Percentiles rank a stretch among this genome's conserved stretches.
Conservation (phyloP, 495 filamentous ascomycete species). For the Aspergillus nidulans region DNA sequence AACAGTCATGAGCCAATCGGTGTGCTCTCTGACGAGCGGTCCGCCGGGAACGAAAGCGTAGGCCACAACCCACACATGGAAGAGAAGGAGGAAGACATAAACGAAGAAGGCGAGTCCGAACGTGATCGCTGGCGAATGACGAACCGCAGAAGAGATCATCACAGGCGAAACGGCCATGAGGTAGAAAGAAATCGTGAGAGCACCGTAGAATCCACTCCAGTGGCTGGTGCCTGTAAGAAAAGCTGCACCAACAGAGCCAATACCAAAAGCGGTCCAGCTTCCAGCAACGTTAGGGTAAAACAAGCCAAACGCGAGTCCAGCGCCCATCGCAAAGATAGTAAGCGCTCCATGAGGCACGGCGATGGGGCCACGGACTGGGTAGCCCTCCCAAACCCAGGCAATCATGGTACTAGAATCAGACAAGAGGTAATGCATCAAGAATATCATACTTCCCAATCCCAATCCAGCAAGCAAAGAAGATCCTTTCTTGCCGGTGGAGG, state of each 20-base stretch:
- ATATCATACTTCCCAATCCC: constrained; percentile 79
- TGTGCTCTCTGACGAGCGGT: constrained; percentile 86
- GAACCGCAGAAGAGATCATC: constrained; percentile 70
- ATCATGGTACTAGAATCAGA: constrained; percentile 99
- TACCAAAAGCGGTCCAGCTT: constrained; percentile 76
- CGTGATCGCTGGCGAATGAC: constrained; percentile 66
- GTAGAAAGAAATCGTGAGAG: constrained; percentile 68
- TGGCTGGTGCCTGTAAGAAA: constrained; percentile 72
- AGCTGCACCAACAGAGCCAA: constrained; percentile 74
- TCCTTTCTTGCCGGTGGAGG: constrained; percentile 50
- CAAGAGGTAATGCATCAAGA: constrained; percentile 87
- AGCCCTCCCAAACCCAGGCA: constrained; percentile 98
- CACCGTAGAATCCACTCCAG: constrained; percentile 92
- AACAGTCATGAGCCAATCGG: constrained; percentile 86
- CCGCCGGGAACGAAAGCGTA: constrained; percentile 99
- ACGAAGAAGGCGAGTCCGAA: constrained; percentile 86
- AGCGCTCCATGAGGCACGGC: constrained; percentile 82
- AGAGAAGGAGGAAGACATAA: constrained; percentile 87
- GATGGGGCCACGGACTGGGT: constrained; percentile 83
- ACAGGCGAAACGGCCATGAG: constrained; percentile 74
- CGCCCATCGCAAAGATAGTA: constrained; percentile 81
- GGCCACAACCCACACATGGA: constrained; percentile 97
- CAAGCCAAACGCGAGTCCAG: constrained; percentile 73
- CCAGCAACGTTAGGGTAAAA: constrained; percentile 64
- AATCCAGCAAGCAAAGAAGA: constrained; percentile 69